phyloP scores from a whole-genome alignment of 345 rosid species.

The thale cress (Arabidopsis thaliana) region DNA sequence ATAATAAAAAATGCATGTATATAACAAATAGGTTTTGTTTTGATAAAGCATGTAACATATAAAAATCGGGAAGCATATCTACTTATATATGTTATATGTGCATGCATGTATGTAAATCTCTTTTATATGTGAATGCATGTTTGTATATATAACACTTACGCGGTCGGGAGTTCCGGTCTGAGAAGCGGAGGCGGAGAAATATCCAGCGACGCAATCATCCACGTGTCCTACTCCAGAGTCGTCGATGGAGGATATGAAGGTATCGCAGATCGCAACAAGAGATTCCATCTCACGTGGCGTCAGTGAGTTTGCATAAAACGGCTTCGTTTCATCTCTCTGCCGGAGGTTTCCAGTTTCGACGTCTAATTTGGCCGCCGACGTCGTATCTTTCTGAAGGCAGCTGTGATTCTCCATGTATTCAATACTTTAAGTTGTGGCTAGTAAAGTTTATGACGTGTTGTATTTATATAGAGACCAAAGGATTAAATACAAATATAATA shows the following conservation, averaged over 20 bases:
- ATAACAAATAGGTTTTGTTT: not conserved
- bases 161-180: constrained; percentile 70
- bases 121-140: constrained; percentile 16
- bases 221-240: constrained; percentile 26
- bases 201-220: constrained; percentile 41
- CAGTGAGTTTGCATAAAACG: constrained; percentile 53
- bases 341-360: constrained; percentile 15
- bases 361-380: constrained; percentile 4
- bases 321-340: constrained; percentile 34
- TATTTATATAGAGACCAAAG: constrained; percentile 27
- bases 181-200: constrained; percentile 67
- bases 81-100: not conserved
- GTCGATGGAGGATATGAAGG: constrained; percentile 63
- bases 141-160: constrained; percentile 45
- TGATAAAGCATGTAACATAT: too few species aligned
- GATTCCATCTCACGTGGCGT: constrained; percentile 69
- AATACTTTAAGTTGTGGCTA: constrained; percentile 1
- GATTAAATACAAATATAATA: not conserved
- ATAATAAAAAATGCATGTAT: not conserved
- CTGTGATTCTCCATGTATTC: constrained; percentile 17
- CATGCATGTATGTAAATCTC: not conserved
- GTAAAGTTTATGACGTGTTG: constrained; percentile 11
- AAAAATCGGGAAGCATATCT: not conserved
- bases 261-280: constrained; percentile 69
- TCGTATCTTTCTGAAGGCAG: constrained; percentile 10